Conservation (phyloP, 805 yeast species). For the Yamadazyma sp. region DNA sequence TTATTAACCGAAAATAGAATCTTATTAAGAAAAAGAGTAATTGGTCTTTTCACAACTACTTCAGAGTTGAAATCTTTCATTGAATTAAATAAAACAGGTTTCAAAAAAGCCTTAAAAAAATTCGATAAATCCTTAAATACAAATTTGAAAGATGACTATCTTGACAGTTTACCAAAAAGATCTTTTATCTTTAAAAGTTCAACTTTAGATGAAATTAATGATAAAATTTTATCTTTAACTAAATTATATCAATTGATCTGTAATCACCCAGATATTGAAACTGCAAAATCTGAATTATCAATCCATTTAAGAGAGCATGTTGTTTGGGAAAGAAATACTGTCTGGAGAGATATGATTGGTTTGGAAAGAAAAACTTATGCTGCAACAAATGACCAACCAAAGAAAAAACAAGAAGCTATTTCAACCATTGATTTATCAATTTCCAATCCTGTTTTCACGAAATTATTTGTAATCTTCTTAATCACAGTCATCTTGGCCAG, state of each 20-base stretch:
- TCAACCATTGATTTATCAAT: conserved; percentile 24
- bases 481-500: conserved; percentile 42
- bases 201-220: conserved; percentile 29
- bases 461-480: conserved; percentile 44
- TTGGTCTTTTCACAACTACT: conserved; percentile 41
- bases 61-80: conserved; percentile 49
- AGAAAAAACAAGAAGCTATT: conserved; percentile 5
- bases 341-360: conserved; percentile 57
- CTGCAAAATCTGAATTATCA: conserved; percentile 53
- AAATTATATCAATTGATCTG: conserved; percentile 37
- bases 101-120: conserved; percentile 51
- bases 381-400: conserved; percentile 32
- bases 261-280: conserved; percentile 39
- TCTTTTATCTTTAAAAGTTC: conserved; percentile 38
- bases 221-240: conserved; percentile 29
- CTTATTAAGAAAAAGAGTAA: conserved; percentile 44
- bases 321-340: conserved; percentile 55
- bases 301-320: conserved; percentile 54
- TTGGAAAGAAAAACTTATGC: conserved; percentile 75
- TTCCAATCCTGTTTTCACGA: conserved; percentile 36
- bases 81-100: conserved; percentile 52
- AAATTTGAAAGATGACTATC: conserved; percentile 38
- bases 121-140: conserved; percentile 51
- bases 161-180: conserved; percentile 43
- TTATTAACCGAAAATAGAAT: conserved; percentile 49